Evolutionary conservation across 2,329 filamentous ascomycete species (phyloP).

Genomic region (Atkinsonella hypoxylon): DNA sequence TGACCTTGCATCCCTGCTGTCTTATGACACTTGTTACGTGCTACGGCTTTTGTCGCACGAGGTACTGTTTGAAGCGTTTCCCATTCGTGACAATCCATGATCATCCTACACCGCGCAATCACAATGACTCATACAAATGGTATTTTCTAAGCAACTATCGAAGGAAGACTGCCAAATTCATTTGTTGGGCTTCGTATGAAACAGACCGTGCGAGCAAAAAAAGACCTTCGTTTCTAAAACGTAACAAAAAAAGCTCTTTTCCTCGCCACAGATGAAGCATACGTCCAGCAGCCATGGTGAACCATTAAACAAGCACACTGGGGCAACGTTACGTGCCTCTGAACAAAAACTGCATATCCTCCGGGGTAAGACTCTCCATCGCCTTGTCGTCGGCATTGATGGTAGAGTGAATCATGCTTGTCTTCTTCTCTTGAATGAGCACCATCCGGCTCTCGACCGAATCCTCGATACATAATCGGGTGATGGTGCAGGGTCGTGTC

Average conservation of each 20-base stretch:
- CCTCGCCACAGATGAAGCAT: not conserved
- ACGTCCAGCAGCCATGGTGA: not conserved
- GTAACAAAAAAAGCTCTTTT: not conserved
- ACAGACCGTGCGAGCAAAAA: no score
- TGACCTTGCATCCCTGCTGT: not conserved
- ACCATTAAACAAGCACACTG: not conserved
- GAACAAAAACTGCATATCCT: slow-evolving; percentile 96
- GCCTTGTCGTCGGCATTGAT: slow-evolving; percentile 87
- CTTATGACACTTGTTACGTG: not conserved
- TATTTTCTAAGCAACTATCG: not conserved
- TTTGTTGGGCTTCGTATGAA: no score
- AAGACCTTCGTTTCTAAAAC: no score
- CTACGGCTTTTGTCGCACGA: not conserved
- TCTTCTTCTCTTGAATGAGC: slow-evolving; percentile 94
- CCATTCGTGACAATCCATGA: no score
- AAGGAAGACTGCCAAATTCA: not conserved
- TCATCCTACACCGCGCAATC: not conserved
- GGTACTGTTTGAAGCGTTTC: no score
- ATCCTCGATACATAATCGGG: slow-evolving; percentile 89
- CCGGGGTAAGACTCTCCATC: slow-evolving; percentile 79
- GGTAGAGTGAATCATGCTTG: slow-evolving; percentile 93
- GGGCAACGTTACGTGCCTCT: slow-evolving; percentile 41
- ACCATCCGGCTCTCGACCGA: slow-evolving; percentile 95
- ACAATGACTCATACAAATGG: not conserved
- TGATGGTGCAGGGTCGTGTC: slow-evolving; percentile 85